Base-by-base conservation (phyloP, 2,329 filamentous ascomycete species). In the Aureobasidium vineae region DNA sequence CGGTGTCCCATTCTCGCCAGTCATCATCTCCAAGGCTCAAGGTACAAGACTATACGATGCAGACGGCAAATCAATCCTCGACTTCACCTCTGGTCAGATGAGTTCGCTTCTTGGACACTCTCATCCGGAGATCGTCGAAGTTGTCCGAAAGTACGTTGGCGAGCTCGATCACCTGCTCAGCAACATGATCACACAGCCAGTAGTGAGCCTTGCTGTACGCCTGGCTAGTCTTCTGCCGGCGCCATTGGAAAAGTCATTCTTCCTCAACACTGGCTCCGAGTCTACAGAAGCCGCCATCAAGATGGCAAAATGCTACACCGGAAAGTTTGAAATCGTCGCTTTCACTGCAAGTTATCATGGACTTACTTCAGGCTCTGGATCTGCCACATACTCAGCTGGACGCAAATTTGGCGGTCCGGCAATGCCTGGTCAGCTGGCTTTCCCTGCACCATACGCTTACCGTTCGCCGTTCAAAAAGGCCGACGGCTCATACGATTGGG, bases 401-500 rank as follows among this genome's bases (percentile, higher is more conserved):
- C 77, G 85, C 2, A 80, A 77, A 64, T 80, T 80, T 2, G 76
- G 77, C 56, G 80, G 80, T 1, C 80, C 79, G 7, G 67, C 73
- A 6, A 81, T 86, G 76, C 85, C 84, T 0, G 86, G 87, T 0
- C 82, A 84, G 66, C 78, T 86, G 4, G 80, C 80, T 0, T 80
- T 89, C 41, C 86, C 86, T 0, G 80, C 84, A 0, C 86, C 86
- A 0, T 84, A 88, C 69, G 79, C 82, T 0, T 89, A 88, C 71
- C 83, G 86, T 4, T 88, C 86, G 0, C 79, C 83, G 0, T 90
- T 90, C 73, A 81, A 84, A 11, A 81, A 82, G 41, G 26, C 81
- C 0, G 85, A 89, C 68, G 86, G 86, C 0, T 81, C 80, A 0
- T 85, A 90, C 69, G 86, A 90, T 72, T 90, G 87, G 87, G 79